phyloP scores from a whole-genome alignment of 192 early-diverging fungal genomes.

The Coemansia sp. region DNA sequence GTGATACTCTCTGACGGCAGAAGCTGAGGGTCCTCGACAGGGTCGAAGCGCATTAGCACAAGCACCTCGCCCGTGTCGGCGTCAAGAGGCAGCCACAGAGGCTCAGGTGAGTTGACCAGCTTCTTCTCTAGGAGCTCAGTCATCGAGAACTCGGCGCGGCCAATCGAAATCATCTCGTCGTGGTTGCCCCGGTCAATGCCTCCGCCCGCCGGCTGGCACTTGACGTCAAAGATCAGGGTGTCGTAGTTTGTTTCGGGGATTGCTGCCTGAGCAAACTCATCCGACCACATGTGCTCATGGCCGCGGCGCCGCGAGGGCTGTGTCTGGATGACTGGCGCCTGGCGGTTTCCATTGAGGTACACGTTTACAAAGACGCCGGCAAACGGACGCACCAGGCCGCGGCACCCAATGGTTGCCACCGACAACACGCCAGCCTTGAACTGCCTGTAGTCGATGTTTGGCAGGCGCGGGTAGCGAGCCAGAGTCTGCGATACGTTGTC shows the following conservation, averaged over 20 bases:
- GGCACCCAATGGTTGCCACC: constrained; percentile 39
- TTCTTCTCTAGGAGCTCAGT: constrained; percentile 40
- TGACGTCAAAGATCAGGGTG: constrained; percentile 35
- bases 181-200: constrained; percentile 9
- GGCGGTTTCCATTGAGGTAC: constrained; percentile 41
- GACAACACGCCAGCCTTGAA: constrained; percentile 48
- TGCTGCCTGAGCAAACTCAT: constrained; percentile 45
- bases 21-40: constrained; percentile 45
- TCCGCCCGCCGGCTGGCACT: constrained; percentile 35
- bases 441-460: constrained; percentile 48
- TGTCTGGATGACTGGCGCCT: constrained; percentile 45
- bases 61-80: constrained; percentile 52
- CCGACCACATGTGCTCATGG: constrained; percentile 48
- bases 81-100: constrained; percentile 51
- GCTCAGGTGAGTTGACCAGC: constrained; percentile 44
- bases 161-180: constrained; percentile 51
- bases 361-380: constrained; percentile 51
- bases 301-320: constrained; percentile 44
- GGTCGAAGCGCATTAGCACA: constrained; percentile 46
- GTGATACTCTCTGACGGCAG: constrained; percentile 48
- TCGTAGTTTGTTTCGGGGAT: constrained; percentile 36
- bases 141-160: constrained; percentile 44
- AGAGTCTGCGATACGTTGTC: constrained; percentile 39
- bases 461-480: constrained; percentile 45
- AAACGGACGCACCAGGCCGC: constrained; percentile 46